These are phyloP conservation scores for Cryptosporidium bovis DNA, from an alignment of 169 alveolate species.

Conservation along the genomic window DNA sequence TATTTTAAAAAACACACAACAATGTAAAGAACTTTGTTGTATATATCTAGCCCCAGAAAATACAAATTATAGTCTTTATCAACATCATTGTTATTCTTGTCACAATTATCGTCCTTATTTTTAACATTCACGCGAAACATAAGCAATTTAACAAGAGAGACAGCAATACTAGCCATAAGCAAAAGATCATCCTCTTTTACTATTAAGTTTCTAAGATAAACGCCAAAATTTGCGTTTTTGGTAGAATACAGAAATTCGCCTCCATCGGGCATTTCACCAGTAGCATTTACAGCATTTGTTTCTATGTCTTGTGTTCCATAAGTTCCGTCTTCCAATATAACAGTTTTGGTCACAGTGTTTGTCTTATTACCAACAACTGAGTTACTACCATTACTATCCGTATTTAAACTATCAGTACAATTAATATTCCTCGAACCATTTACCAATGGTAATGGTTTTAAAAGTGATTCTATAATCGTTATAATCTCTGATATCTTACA, in stretches of 20 bases:
- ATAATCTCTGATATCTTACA: constrained; percentile 9
- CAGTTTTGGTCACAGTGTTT: constrained; percentile 83
- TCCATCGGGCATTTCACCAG: background rate
- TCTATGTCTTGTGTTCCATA: constrained; percentile 91
- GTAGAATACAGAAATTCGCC: too few species aligned
- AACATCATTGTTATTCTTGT: background rate
- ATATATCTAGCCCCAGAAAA: constrained; percentile 2
- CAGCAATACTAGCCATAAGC: constrained; percentile 55
- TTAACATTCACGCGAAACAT: background rate
- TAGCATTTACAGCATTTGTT: background rate
- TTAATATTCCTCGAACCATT: background rate
- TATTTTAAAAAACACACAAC: constrained; percentile 55
- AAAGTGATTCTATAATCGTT: background rate
- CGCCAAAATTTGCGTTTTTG: background rate
- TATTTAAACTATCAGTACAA: background rate
- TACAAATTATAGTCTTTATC: too few species aligned
- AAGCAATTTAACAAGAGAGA: constrained; percentile 38
- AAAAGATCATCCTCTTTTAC: constrained; percentile 41
- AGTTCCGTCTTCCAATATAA: constrained; percentile 95
- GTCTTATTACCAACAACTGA: background rate
- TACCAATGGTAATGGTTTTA: constrained; percentile 38
- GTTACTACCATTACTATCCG: background rate
- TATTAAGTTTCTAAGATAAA: constrained; percentile 30
- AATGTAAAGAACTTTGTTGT: constrained; percentile 28
- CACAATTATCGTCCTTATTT: background rate